Evolutionary conservation across 2,329 filamentous ascomycete species (phyloP).

Genomic region (Fusarium fujikuroi): DNA sequence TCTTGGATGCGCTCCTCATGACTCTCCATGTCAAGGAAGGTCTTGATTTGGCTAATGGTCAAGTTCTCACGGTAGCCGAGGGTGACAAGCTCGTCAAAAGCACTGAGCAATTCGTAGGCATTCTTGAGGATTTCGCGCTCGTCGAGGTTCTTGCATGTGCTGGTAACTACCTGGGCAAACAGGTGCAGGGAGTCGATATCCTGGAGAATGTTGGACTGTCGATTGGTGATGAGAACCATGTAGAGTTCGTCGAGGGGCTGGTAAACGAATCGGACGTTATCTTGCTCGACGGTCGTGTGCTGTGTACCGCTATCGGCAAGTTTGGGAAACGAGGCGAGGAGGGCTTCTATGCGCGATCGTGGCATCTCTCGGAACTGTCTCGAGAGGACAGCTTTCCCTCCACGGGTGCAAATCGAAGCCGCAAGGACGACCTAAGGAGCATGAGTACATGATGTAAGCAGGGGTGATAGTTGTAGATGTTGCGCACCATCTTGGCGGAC

Average conservation of each 20-base stretch:
- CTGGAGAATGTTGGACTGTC: conserved; percentile 98
- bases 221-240: conserved; percentile 99
- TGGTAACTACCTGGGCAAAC: conserved; percentile 96
- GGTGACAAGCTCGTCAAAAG: conserved; percentile 97
- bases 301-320: conserved; percentile 95
- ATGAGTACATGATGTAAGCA: conserved; percentile 34
- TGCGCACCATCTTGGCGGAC: conserved; percentile 54
- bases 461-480: not conserved
- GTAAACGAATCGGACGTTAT: conserved; percentile 99
- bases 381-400: conserved; percentile 97
- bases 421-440: conserved; percentile 87
- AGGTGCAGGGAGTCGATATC: conserved; percentile 98
- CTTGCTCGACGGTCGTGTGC: conserved; percentile 98
- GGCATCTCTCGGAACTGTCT: conserved; percentile 98
- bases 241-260: conserved; percentile 99
- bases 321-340: conserved; percentile 97
- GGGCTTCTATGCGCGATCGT: conserved; percentile 93
- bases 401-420: conserved; percentile 97
- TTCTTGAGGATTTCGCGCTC: conserved; percentile 95
- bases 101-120: conserved; percentile 94
- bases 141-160: conserved; percentile 94
- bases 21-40: conserved; percentile 98
- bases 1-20: conserved; percentile 99
- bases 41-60: conserved; percentile 97
- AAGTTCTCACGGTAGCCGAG: conserved; percentile 96